Evolutionary conservation across 106 monocot genomes (phyloP).

Genomic region (Apostasia ramifera): DNA sequence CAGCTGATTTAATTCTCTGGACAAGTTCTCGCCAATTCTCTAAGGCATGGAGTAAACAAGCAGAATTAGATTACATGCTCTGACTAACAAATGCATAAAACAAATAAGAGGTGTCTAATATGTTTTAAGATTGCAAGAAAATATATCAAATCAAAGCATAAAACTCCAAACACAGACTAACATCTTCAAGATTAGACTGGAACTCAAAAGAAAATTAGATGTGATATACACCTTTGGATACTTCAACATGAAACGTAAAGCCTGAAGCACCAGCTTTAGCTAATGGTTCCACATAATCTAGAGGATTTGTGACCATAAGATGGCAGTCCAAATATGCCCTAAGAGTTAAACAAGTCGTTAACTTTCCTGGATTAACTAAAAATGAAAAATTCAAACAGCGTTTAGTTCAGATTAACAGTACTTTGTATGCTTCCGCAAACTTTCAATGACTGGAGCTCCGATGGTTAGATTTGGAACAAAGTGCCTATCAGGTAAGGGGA

Average conservation of each 20-base stretch:
- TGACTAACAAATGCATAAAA: background rate
- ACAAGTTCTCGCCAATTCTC: conserved; percentile 88
- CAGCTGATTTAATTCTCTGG: conserved; percentile 54
- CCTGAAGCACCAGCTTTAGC: conserved; percentile 98
- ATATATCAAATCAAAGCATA: background rate
- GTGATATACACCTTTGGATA: conserved; percentile 57
- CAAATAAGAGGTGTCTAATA: background rate
- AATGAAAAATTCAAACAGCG: background rate
- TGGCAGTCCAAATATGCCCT: conserved; percentile 99
- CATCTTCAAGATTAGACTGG: background rate
- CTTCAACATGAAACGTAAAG: conserved; percentile 98
- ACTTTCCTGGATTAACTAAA: background rate
- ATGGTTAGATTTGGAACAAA: conserved; percentile 98
- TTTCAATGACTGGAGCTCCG: conserved; percentile 94
- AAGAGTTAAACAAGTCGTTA: conserved; percentile 9
- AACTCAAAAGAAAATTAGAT: background rate
- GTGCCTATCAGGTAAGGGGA: conserved; percentile 42
- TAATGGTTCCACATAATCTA: conserved; percentile 83
- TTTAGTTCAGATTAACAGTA: conserved; percentile 14
- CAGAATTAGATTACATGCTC: background rate
- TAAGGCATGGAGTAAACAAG: conserved; percentile 16
- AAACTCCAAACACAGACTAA: background rate
- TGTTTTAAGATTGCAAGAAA: background rate
- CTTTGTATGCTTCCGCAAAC: conserved; percentile 83
- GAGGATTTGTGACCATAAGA: conserved; percentile 98